Conservation (phyloP, 164 flowering plant genomes). For the Kalanchoe fedtschenkoi region DNA sequence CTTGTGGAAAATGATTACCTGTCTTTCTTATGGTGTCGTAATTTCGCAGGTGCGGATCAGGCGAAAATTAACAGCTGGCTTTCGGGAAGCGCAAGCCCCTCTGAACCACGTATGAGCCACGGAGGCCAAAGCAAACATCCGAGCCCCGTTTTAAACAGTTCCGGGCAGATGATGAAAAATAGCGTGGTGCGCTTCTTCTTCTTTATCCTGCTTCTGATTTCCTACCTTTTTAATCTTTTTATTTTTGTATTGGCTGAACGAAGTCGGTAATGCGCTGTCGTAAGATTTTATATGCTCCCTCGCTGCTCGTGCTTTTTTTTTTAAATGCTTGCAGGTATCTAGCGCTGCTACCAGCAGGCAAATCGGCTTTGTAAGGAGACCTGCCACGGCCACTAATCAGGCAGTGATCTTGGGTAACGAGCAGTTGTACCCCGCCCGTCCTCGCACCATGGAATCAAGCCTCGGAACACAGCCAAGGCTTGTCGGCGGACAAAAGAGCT, state of each 20-base stretch:
- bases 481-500: constrained; percentile 35
- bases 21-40: neutral
- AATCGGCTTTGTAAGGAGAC: constrained; percentile 27
- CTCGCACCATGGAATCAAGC: constrained; percentile 25
- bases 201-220: neutral
- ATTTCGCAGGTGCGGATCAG: constrained; percentile 3
- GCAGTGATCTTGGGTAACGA: constrained; percentile 17
- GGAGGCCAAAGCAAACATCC: neutral
- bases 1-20: too few relatives aligned
- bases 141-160: neutral
- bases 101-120: neutral
- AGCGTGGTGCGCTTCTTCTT: neutral
- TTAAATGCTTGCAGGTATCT: constrained; percentile 36
- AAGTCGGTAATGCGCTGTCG: too few relatives aligned
- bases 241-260: too few relatives aligned
- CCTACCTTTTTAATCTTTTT: neutral
- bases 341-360: constrained; percentile 27
- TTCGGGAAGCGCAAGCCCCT: neutral
- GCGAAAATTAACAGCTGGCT: constrained; percentile 3
- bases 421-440: constrained; percentile 20
- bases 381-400: constrained; percentile 28
- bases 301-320: neutral
- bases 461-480: constrained; percentile 22
- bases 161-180: neutral
- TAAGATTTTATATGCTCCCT: too few relatives aligned